Evolutionary conservation across 108 stramenopile genomes (phyloP), one percentile per base, ranked within the genome.

Genomic region (Cylindrotheca closterium): DNA sequence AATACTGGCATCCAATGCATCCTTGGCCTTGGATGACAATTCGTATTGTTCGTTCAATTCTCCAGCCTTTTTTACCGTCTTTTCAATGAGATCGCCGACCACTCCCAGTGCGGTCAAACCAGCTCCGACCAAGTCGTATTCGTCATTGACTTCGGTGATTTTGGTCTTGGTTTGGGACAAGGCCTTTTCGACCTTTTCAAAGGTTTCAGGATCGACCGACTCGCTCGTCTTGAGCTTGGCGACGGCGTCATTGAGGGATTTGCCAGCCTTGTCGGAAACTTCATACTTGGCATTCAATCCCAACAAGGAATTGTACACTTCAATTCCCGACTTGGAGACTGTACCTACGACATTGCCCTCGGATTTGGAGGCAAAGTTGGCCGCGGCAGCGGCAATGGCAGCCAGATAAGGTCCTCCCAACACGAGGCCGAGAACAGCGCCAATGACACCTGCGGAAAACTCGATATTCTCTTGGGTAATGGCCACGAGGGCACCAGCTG

Each of bases 401-500:
- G 59, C 84, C 19, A 87, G 49, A 10, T 88, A 55, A 2, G 91
- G 91, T 68, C 81, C 82, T 25, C 91, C 91, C 2, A 92, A 48
- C 30, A 68, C 49, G 21, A 88, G 79, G 52, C 93, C 93, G 31
- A 73, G 84, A 30, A 77, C 75, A 48, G 88, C 93, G 37, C 89
- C 87, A 30, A 94, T 26, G 27, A 94, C 34, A 45, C 93, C 93
- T 45, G 93, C 93, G 37, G 93, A 89, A 79, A 94, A 94, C 69
- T 94, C 89, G 23, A 94, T 81, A 10, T 86, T 94, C 59, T 94
- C 93, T 64, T 91, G 86, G 72, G 87, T 91, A 67, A 94, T 88
- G 34, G 93, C 81, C 31, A 94, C 89, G 28, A 91, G 79, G 25
- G 83, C 71, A 27, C 75, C 65, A 28, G 56, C 62, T 4, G 74